Percentiles rank a stretch among this genome's conserved stretches.
phyloP scores from a whole-genome alignment of 202 grass and related monocot species.

The Panicum virgatum region DNA sequence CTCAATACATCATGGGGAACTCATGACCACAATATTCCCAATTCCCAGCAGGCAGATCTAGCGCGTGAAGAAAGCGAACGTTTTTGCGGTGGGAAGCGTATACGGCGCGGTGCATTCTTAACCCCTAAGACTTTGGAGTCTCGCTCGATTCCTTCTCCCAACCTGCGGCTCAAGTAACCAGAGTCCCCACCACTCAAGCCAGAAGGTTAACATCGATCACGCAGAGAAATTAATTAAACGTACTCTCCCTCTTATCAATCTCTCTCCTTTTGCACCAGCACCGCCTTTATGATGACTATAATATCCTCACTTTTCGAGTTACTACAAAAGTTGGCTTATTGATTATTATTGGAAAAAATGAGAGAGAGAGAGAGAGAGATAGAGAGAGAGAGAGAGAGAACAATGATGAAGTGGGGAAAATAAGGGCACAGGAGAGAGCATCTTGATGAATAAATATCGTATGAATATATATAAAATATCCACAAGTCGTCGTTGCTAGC shows the following conservation, averaged over 20 bases:
- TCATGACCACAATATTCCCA: background rate
- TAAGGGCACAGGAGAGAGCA: too few species aligned
- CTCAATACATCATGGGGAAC: background rate
- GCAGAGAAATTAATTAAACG: too few species aligned
- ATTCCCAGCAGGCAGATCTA: background rate
- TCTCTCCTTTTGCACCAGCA: background rate
- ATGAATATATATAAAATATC: too few species aligned
- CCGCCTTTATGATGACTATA: too few species aligned
- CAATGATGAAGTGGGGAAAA: too few species aligned
- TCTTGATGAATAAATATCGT: too few species aligned
- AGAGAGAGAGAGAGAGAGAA: too few species aligned
- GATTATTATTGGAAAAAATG: too few species aligned
- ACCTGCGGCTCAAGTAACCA: background rate
- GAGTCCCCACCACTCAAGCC: background rate
- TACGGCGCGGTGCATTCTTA: constrained; percentile 23
- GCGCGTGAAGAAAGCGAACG: constrained; percentile 31
- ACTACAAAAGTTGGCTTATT: background rate
- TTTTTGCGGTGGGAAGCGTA: constrained; percentile 32
- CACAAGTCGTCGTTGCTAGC: too few species aligned
- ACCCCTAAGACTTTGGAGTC: constrained; percentile 20
- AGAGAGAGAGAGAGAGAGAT: too few species aligned
- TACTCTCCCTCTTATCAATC: background rate
- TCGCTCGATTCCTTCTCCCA: background rate
- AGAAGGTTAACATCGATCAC: background rate
- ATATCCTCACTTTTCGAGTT: background rate